Evolutionary conservation across 257 asterid genomes (phyloP).

Genomic region (Forsythia viridissima): DNA sequence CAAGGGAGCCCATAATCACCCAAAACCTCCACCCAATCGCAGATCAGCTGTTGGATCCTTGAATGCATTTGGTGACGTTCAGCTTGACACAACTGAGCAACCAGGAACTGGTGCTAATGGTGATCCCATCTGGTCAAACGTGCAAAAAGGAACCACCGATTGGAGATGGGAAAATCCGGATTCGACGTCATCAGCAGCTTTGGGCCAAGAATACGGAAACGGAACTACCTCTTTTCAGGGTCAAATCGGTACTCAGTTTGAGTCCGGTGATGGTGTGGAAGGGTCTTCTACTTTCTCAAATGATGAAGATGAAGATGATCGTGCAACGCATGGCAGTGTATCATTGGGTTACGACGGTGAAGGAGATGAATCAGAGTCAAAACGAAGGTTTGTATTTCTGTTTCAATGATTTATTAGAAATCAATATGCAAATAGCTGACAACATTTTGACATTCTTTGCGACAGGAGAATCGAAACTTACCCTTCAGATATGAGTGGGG

Average conservation of each 20-base stretch:
- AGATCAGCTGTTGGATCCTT: slow-evolving; percentile 55
- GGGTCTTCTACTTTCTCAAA: slow-evolving; percentile 53
- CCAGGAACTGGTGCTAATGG: slow-evolving; percentile 32
- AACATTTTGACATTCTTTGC: slow-evolving; percentile 3
- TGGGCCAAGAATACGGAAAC: slow-evolving; percentile 37
- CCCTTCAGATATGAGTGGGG: slow-evolving; percentile 41
- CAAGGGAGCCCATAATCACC: slow-evolving; percentile 81
- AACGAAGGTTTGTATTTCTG: slow-evolving; percentile 64
- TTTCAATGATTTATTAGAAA: neutral
- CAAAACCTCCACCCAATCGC: slow-evolving; percentile 65
- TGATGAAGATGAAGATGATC: slow-evolving; percentile 58
- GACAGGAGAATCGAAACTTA: slow-evolving; percentile 57
- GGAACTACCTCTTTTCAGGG: slow-evolving; percentile 33
- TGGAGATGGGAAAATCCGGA: slow-evolving; percentile 50
- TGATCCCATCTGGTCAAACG: slow-evolving; percentile 43
- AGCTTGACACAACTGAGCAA: slow-evolving; percentile 52
- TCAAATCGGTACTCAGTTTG: slow-evolving; percentile 42
- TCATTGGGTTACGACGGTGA: slow-evolving; percentile 50
- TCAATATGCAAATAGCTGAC: neutral
- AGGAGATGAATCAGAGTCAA: slow-evolving; percentile 67
- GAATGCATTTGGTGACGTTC: slow-evolving; percentile 44
- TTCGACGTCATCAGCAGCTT: slow-evolving; percentile 34
- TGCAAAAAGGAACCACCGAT: slow-evolving; percentile 47
- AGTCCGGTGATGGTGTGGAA: slow-evolving; percentile 43
- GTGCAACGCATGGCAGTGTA: slow-evolving; percentile 47